Evolutionary conservation across 441 rosid species (phyloP).

Genomic region (Erysimum cheiri): DNA sequence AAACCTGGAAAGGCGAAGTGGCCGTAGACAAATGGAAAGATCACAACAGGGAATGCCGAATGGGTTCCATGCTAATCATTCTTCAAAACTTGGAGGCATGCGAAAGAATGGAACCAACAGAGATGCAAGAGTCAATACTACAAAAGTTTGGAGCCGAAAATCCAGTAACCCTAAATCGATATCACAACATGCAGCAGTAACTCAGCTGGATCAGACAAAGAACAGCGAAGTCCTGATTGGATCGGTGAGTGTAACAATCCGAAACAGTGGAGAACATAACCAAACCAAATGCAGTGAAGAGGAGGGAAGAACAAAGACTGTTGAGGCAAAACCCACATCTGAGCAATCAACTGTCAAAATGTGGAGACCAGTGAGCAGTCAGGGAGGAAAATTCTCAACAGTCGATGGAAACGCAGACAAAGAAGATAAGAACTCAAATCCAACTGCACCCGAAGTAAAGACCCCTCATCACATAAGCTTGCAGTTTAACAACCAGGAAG

Average conservation of each 20-base stretch:
- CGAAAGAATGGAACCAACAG: constrained; percentile 62
- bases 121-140: constrained; percentile 54
- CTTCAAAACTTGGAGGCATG: constrained; percentile 52
- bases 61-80: constrained; percentile 55
- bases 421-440: constrained; percentile 40
- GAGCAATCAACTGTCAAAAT: constrained; percentile 55
- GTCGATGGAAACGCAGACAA: constrained; percentile 44
- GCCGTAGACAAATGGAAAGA: constrained; percentile 51
- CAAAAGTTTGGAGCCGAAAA: constrained; percentile 83
- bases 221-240: constrained; percentile 78
- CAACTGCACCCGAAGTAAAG: constrained; percentile 40
- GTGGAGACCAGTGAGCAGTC: constrained; percentile 81
- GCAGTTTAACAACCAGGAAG: constrained; percentile 62
- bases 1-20: constrained; percentile 51
- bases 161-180: constrained; percentile 50
- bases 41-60: constrained; percentile 51
- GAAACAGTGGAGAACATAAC: constrained; percentile 50
- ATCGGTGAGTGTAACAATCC: constrained; percentile 74
- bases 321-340: constrained; percentile 48
- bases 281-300: constrained; percentile 49
- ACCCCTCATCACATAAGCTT: constrained; percentile 37
- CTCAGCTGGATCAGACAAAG: constrained; percentile 54
- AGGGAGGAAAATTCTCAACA: constrained; percentile 52
- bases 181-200: constrained; percentile 55
- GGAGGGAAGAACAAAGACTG: constrained; percentile 49